Percentiles rank a stretch among this genome's conserved stretches.
Evolutionary conservation across 1,284 basidiomycete genomes (phyloP).

Genomic region (Takashimella tepidaria): DNA sequence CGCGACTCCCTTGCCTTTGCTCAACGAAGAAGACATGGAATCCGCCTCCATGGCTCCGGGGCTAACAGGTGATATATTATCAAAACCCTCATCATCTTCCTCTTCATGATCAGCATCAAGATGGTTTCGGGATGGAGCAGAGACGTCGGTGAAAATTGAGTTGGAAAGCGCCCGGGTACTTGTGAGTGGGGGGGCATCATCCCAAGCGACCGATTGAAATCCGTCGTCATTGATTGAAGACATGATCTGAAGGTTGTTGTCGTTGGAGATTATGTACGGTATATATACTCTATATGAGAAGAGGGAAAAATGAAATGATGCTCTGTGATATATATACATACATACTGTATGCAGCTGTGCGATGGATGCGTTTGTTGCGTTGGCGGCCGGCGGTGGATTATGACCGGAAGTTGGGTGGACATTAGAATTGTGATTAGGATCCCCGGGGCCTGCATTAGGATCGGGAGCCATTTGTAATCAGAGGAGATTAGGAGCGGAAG

Average conservation of each 20-base stretch:
- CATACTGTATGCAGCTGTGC: too few species aligned
- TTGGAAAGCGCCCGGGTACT: background rate
- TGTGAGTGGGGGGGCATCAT: conserved; percentile 33
- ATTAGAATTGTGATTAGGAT: conserved; percentile 4
- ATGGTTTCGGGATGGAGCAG: conserved; percentile 8
- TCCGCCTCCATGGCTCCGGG: conserved; percentile 6
- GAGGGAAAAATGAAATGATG: background rate
- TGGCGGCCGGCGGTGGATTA: too few species aligned
- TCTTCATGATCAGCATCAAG: conserved; percentile 33
- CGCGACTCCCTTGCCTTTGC: background rate
- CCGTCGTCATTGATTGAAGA: conserved; percentile 40
- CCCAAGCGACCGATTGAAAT: conserved; percentile 46
- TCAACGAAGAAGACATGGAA: conserved; percentile 6
- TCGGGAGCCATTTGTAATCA: too few species aligned
- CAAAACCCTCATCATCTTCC: conserved; percentile 41
- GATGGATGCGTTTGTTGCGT: too few species aligned
- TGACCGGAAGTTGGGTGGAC: too few species aligned
- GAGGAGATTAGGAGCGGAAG: background rate
- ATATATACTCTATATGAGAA: background rate
- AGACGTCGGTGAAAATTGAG: conserved; percentile 18
- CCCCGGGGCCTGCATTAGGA: background rate
- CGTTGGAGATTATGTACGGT: too few species aligned
- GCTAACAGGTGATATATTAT: conserved; percentile 32
- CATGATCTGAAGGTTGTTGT: conserved; percentile 10
- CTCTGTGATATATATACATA: too few species aligned